These are phyloP conservation scores for Ustilago nuda DNA, from an alignment of 1,284 basidiomycete genomes.

Conservation along the genomic window DNA sequence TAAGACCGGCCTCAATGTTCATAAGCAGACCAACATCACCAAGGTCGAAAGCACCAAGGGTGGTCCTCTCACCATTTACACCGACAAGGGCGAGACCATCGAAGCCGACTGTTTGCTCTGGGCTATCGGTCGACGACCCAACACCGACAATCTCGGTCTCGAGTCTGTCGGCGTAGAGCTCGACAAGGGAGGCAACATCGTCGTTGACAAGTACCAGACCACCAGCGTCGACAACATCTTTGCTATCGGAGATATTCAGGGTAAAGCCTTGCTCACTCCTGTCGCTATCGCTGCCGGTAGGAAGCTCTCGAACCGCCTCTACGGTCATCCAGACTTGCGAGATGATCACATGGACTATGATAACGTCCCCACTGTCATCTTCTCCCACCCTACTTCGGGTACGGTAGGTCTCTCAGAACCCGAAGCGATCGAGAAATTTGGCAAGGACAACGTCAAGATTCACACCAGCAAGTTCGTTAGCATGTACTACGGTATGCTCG, in stretches of 20 bases:
- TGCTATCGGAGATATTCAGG: conserved; percentile 90
- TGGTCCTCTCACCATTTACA: conserved; percentile 60
- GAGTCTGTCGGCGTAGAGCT: conserved; percentile 82
- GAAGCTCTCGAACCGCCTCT: conserved; percentile 87
- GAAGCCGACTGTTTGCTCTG: conserved; percentile 91
- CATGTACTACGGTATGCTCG: conserved; percentile 69
- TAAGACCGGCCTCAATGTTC: conserved; percentile 87
- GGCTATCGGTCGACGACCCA: conserved; percentile 91
- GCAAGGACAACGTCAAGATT: conserved; percentile 85
- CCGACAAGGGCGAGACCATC: conserved; percentile 76
- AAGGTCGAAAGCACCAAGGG: conserved; percentile 76
- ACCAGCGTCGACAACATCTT: conserved; percentile 79
- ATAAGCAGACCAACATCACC: conserved; percentile 81
- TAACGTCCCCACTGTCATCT: conserved; percentile 78
- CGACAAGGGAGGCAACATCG: conserved; percentile 81
- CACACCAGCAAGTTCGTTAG: conserved; percentile 75
- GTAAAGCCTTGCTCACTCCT: conserved; percentile 93
- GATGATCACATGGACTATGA: conserved; percentile 88
- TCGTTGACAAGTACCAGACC: conserved; percentile 88
- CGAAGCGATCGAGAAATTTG: conserved; percentile 86
- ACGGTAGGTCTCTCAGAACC: conserved; percentile 77
- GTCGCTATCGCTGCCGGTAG: conserved; percentile 97
- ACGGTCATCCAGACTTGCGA: conserved; percentile 85
- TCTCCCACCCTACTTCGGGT: conserved; percentile 58
- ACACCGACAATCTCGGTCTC: conserved; percentile 82